Conservation (phyloP, 148 eudicot genomes). For the Fallopia convolvulus region DNA sequence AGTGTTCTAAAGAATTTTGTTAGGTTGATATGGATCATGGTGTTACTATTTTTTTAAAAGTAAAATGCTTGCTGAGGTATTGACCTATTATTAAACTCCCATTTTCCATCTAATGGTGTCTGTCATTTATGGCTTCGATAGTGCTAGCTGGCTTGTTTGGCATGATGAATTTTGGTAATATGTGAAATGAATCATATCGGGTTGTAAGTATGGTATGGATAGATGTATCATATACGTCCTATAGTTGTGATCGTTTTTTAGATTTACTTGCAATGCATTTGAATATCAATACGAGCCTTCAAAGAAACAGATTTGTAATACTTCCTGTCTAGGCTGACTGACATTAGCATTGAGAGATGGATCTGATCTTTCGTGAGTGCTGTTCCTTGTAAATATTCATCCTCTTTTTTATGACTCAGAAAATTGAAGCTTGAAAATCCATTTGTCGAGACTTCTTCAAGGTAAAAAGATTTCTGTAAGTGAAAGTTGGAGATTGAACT, state of each 20-base stretch:
- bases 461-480: background rate
- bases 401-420: background rate
- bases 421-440: background rate
- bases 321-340: background rate
- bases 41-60: background rate
- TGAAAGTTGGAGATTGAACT: background rate
- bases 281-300: background rate
- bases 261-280: background rate
- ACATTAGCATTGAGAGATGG: background rate
- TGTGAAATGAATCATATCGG: background rate
- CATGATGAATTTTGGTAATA: no score
- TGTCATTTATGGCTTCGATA: background rate
- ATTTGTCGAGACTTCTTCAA: background rate
- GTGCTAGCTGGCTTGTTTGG: background rate
- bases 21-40: background rate
- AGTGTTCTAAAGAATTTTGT: background rate
- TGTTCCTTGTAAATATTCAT: background rate
- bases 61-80: background rate
- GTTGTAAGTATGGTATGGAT: no score
- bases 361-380: background rate
- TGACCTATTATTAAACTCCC: background rate
- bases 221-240: background rate
- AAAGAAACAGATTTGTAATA: background rate
- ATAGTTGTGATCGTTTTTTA: background rate
- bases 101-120: background rate